Evolutionary conservation across 164 flowering plant genomes (phyloP), one percentile per base, ranked within the genome.

Genomic region (Annona squamosa): DNA sequence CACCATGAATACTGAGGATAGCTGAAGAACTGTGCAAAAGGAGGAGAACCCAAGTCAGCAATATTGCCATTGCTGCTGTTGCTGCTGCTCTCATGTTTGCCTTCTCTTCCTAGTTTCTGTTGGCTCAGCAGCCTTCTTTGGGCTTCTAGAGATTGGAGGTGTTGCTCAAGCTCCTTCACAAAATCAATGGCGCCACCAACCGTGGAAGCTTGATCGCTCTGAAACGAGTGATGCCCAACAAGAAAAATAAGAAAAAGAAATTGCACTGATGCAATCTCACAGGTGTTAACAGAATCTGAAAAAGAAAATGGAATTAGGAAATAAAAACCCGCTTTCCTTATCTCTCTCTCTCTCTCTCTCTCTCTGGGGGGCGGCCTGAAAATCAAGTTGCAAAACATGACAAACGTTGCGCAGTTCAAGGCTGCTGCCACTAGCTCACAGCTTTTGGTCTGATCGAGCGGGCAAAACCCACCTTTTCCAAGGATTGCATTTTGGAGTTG

Each of bases 151-250:
- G 89, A 83, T 48, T 89, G 97, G 37, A 90, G 68, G 19, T 85
- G 83, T 65, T 89, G 94, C 71, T 94, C 98, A 41, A 94, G 88
- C 69, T 92, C 95, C 85, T 92, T 94, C 76, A 94, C 97, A 76
- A 84, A 94, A 71, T 90, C 95, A 69, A 94, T 91, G 0, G 98
- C 98, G 19, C 98, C 97, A 61, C 95, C 98, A 43, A 94, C 95
- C 70, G 91, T 86, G 1, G 98, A 94, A 4, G 98, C 97, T 79
- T 94, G 98, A 77, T 94, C 98, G 72, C 97, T 92, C 98, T 94
- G 46, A n/a, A 45, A 45, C 19, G 13, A 26, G 37, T 26, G 37
- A 26, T 26, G 37, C 37, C 37, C 59, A 52, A 16, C 59, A 52
- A 10, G 10, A 52, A 52, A 52, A 52, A 52, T 9, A 0, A 10